Evolutionary conservation across 495 filamentous ascomycete genomes (phyloP), one percentile per base, ranked within the genome.

Genomic region (Cryomyces antarcticus): DNA sequence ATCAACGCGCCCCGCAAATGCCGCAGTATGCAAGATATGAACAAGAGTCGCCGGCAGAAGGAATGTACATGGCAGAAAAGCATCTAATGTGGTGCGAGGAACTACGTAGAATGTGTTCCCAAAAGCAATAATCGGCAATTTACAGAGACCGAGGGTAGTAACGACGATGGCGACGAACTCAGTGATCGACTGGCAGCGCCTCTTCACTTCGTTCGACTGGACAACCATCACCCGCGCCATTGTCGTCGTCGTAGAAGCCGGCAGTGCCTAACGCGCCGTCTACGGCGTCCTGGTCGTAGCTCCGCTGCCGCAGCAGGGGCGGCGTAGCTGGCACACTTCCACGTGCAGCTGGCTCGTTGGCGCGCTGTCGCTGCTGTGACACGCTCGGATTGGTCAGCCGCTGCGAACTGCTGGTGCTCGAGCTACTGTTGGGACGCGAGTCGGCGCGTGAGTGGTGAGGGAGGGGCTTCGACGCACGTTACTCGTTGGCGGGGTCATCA

Each of bases 401-500:
- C 17, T 24, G 17, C 17, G 17, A 24, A 24, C 17, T 24, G 2
- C 17, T 24, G 17, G 17, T 36, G 12, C 33, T 36, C 12, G 33
- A 36, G 12, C 9, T 36, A 13, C 33, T 36, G 12, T 24, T 2
- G 2, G 17, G 33, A 36, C 33, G 9, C 12, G 12, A 13, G 33
- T 36, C 1, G 33, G 9, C 12, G 33, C 12, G 33, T 3, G 9
- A 36, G 9, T 36, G 45, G 5, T 38, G 44, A n/a, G 43, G 58
- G 51, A 47, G 6, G 73, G 66, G 5, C 69, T 70, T 33, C 70
- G 68, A 7, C 78, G 71, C 31, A 75, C 55, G 40, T 76, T 71
- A 6, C 79, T 79, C 30, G 75, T 69, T 9, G 84, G 85, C 12
- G 86, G 83, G 4, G 86, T 93, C 62, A 93, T 59, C 11, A 93